These are phyloP conservation scores for Eutypella sp. DNA, from an alignment of 2,329 filamentous ascomycete genomes.

Conservation along the genomic window DNA sequence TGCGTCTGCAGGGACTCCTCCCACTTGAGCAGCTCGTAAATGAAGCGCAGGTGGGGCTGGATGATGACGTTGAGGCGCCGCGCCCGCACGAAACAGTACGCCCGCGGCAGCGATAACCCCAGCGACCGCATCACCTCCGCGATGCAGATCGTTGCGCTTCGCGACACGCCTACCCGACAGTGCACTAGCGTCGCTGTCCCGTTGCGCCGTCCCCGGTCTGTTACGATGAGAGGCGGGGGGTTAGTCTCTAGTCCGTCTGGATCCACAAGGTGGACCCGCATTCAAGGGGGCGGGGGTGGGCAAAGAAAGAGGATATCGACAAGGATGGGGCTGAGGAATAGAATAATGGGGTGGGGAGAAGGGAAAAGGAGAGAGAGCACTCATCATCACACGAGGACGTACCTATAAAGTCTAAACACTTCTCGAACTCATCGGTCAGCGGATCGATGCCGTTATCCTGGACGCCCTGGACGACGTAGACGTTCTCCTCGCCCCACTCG, in stretches of 20 bases:
- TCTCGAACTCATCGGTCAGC: conserved; percentile 76
- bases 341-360: too few species aligned
- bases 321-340: too few species aligned
- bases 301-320: too few species aligned
- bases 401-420: conserved; percentile 92
- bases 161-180: conserved; percentile 91
- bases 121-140: conserved; percentile 92
- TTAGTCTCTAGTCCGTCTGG: conserved; percentile 3
- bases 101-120: conserved; percentile 77
- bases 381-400: conserved; percentile 31
- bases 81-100: conserved; percentile 94
- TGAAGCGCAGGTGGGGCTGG: conserved; percentile 90
- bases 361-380: neutral
- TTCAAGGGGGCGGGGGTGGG: neutral
- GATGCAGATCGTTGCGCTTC: conserved; percentile 95
- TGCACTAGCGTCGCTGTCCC: conserved; percentile 88
- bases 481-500: conserved; percentile 70
- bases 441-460: conserved; percentile 98
- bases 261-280: too few species aligned
- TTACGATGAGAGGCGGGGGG: neutral
- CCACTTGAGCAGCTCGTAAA: conserved; percentile 94
- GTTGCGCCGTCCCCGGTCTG: conserved; percentile 73
- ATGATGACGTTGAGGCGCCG: conserved; percentile 95
- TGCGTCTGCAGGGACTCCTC: conserved; percentile 69
- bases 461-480: conserved; percentile 77